Percentiles rank a stretch among this genome's conserved stretches.
phyloP scores from a whole-genome alignment of 2,329 filamentous ascomycete species.

The Shiraia sp. region DNA sequence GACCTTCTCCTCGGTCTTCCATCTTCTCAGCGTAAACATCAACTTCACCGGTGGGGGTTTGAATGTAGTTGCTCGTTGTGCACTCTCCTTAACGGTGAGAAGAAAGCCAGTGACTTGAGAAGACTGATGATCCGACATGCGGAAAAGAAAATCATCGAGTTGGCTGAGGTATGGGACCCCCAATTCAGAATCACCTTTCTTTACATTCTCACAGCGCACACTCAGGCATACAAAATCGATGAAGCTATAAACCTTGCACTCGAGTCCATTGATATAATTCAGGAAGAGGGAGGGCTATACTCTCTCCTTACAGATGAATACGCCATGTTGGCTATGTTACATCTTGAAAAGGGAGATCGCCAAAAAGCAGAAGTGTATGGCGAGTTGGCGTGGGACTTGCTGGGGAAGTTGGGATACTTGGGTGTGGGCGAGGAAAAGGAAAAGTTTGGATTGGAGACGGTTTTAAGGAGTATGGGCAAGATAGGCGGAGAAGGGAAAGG shows the following conservation, averaged over 20 bases:
- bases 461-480: no score
- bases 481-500: no score
- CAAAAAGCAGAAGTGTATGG: no score
- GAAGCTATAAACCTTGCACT: constrained; percentile 13
- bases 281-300: constrained; percentile 11
- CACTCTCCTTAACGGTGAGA: not conserved
- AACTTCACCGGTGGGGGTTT: constrained; percentile 27
- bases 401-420: no score
- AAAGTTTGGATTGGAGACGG: no score
- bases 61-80: constrained; percentile 18
- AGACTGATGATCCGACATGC: constrained; percentile 5
- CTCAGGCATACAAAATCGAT: not conserved
- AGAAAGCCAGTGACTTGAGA: constrained; percentile 11
- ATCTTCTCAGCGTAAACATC: constrained; percentile 4
- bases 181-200: no score
- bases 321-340: no score
- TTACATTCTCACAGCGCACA: no score
- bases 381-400: no score
- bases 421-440: no score
- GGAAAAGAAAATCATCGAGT: constrained; percentile 6
- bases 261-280: constrained; percentile 13
- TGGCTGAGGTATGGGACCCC: constrained; percentile 2
- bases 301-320: constrained; percentile 15
- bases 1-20: constrained; percentile 23
- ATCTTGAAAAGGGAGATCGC: no score